Conservation (phyloP, 1,284 basidiomycete genomes). For the Leccinum holopus region DNA sequence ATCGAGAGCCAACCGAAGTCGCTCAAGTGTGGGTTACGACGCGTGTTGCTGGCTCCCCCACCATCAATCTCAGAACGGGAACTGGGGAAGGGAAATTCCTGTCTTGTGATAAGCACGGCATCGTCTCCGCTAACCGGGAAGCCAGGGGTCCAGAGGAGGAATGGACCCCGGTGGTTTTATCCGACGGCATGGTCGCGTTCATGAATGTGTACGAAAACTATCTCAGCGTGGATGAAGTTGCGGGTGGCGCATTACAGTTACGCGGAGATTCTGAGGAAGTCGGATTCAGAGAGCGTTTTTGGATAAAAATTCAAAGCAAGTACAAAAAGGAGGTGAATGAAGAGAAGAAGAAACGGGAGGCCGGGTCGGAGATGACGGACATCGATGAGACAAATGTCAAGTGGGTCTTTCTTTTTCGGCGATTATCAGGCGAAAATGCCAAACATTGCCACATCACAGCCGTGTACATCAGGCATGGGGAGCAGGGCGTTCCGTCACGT, state of each 20-base stretch:
- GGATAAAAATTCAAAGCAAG: slow-evolving; percentile 88
- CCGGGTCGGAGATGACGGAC: slow-evolving; percentile 48
- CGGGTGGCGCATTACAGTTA: slow-evolving; percentile 73
- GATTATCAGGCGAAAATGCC: slow-evolving; percentile 7
- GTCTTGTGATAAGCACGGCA: slow-evolving; percentile 78
- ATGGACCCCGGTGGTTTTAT: slow-evolving; percentile 75
- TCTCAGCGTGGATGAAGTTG: slow-evolving; percentile 77
- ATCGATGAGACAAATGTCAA: slow-evolving; percentile 71
- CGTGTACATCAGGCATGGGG: slow-evolving; percentile 86
- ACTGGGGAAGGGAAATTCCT: slow-evolving; percentile 86
- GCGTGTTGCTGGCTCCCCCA: slow-evolving; percentile 74
- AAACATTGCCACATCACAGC: slow-evolving; percentile 41
- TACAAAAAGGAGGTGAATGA: slow-evolving; percentile 86
- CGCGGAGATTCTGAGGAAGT: slow-evolving; percentile 81
- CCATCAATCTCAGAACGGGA: slow-evolving; percentile 79
- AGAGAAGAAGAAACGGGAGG: slow-evolving; percentile 74
- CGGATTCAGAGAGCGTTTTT: slow-evolving; percentile 79
- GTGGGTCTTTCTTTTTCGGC: slow-evolving; percentile 45
- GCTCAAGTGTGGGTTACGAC: slow-evolving; percentile 87
- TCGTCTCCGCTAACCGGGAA: slow-evolving; percentile 79
- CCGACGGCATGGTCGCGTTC: slow-evolving; percentile 80
- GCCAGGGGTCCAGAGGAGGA: slow-evolving; percentile 86
- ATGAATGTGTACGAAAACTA: slow-evolving; percentile 86
- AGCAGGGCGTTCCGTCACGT: slow-evolving; percentile 72
- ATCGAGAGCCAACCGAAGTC: slow-evolving; percentile 73